Conservation (phyloP, 768 basidiomycete species). For the Polyporus arcularius region DNA sequence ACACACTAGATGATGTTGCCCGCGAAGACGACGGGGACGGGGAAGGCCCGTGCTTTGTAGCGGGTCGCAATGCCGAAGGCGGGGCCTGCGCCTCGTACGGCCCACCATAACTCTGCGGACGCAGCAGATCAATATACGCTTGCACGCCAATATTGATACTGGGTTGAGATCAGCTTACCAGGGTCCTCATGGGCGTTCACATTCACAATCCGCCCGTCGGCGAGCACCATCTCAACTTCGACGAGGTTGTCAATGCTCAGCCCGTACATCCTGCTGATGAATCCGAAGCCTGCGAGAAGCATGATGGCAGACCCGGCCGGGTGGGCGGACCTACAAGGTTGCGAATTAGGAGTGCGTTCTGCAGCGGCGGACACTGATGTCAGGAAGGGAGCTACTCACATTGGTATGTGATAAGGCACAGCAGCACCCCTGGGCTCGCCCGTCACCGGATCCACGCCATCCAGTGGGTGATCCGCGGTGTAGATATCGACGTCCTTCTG, state of each 20-base stretch:
- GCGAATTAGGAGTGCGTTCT: neutral
- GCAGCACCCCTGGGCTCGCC: constrained; percentile 48
- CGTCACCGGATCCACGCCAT: constrained; percentile 44
- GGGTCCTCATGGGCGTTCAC: constrained; percentile 72
- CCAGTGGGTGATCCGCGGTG: constrained; percentile 68
- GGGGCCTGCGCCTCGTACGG: constrained; percentile 79
- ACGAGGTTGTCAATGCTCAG: constrained; percentile 89
- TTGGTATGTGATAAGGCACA: constrained; percentile 81
- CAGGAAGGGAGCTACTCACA: constrained; percentile 45
- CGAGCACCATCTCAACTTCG: constrained; percentile 89
- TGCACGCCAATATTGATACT: too few relatives aligned
- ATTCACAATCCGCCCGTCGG: constrained; percentile 84
- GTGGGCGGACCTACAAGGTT: constrained; percentile 61
- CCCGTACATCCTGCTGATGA: constrained; percentile 80
- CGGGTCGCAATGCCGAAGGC: constrained; percentile 83
- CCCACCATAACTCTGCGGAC: constrained; percentile 82
- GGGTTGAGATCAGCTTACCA: constrained; percentile 41
- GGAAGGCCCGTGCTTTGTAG: constrained; percentile 88
- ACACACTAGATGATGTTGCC: constrained; percentile 91
- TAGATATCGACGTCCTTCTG: constrained; percentile 84
- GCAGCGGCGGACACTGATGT: too few relatives aligned
- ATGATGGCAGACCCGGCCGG: constrained; percentile 79
- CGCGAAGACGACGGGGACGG: constrained; percentile 88
- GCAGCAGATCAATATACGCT: neutral
- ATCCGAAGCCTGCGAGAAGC: constrained; percentile 88